Evolutionary conservation across 1,284 basidiomycete species (phyloP), one percentile per base, ranked within the genome.

Genomic region (Leccinum pachyderme): DNA sequence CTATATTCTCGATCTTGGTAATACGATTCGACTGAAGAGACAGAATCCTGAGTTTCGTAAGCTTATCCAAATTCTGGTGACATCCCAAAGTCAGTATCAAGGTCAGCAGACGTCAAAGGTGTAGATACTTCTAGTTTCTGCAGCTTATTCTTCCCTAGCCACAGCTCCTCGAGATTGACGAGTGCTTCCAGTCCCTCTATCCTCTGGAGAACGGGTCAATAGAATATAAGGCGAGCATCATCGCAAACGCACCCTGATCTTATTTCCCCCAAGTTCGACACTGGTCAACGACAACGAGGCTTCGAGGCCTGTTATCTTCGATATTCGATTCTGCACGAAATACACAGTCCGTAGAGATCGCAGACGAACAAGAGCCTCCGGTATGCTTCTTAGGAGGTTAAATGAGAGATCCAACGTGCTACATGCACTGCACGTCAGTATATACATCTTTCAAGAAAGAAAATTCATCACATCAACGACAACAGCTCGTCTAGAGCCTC

Each of bases 81-180:
- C 43, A n/a, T 49, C 7, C 13, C 32, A 1, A 31, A 27, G 12
- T 60, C 39, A 53, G 25, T 27, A 39, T 29, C 15, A 29, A 8
- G 12, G 6, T 24, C 15, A 27, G 31, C 9, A 11, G 2, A 24
- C 25, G 25, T n/a, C 18, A 2, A 49, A 2, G 1, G 28, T 22
- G 11, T 13, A 62, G 27, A 37, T 35, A 57, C 93, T 77, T 96
- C 89, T 1, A 99, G 79, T 69, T 84, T 86, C 4, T 87, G 75
- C 59, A 99, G 93, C 75, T 98, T 98, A 73, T 99, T 99, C 78
- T 99, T 99, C 43, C 96, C 96, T 4, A 98, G 74, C 95, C 96
- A 99, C 1, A 99, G 77, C 64, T 98, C 95, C 61, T 95, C 91
- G 8, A 99, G 75, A 58, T 90, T 90, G 0, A 84, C 81, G 44